A percentile compares a stretch with the other conserved stretches of the same genome.
phyloP scores from a whole-genome alignment of 257 asterid genomes.

The Solanum tarapatanum region DNA sequence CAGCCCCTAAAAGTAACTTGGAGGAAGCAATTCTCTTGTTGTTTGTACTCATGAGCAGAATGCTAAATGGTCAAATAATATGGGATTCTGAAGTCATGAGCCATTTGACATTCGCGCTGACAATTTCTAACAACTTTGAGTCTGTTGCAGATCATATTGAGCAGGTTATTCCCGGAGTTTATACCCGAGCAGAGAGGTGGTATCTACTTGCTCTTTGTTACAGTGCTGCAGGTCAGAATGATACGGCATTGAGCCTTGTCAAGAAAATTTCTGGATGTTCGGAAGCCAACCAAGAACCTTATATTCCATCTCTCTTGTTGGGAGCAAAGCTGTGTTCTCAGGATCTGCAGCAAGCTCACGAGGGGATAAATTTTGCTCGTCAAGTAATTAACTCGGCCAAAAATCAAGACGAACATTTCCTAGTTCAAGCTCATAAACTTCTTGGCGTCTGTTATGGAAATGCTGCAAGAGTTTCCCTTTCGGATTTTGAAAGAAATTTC shows the following conservation, averaged over 20 bases:
- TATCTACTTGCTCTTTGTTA: conserved; percentile 83
- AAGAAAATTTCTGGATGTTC: conserved; percentile 47
- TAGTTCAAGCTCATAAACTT: conserved; percentile 50
- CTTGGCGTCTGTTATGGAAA: conserved; percentile 78
- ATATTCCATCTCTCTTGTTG: conserved; percentile 44
- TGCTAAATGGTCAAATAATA: conserved; percentile 40
- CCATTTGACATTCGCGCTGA: conserved; percentile 58
- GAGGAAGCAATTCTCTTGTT: conserved; percentile 81
- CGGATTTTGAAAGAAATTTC: conserved; percentile 47
- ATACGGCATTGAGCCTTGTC: conserved; percentile 47
- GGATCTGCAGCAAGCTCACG: conserved; percentile 33
- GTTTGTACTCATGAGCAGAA: conserved; percentile 48
- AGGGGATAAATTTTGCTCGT: conserved; percentile 50
- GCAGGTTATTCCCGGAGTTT: conserved; percentile 60
- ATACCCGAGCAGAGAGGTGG: conserved; percentile 65
- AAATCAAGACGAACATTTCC: conserved; percentile 32
- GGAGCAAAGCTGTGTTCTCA: conserved; percentile 75
- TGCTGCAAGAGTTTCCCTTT: conserved; percentile 46
- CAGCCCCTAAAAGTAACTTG: conserved; percentile 21
- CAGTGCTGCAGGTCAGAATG: conserved; percentile 56
- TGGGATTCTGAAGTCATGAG: conserved; percentile 77
- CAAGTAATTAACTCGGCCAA: conserved; percentile 20
- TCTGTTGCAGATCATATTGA: conserved; percentile 60
- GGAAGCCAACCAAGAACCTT: conserved; percentile 38
- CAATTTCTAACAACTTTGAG: conserved; percentile 44